A percentile compares a stretch with the other conserved stretches of the same genome.
These are phyloP conservation scores for Pneumocystis murina DNA, from an alignment of 1,139 yeast species.

Conservation along the genomic window DNA sequence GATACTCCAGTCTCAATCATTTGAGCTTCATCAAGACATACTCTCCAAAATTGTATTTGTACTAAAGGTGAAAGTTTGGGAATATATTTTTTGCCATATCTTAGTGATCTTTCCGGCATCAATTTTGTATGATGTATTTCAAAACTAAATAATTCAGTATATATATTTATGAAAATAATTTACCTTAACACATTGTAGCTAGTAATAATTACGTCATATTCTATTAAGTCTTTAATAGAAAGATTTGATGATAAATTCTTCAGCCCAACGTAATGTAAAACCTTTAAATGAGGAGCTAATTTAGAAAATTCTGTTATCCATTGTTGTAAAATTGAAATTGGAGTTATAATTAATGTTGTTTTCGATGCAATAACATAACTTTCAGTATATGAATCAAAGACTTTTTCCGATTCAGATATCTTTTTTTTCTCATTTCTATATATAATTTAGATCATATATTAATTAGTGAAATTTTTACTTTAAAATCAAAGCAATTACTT, in stretches of 20 bases:
- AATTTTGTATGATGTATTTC: constrained; percentile 50
- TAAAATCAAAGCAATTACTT: constrained; percentile 49
- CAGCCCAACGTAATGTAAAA: constrained; percentile 36
- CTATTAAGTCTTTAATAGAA: constrained; percentile 33
- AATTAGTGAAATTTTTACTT: constrained; percentile 34
- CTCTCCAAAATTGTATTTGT: constrained; percentile 76
- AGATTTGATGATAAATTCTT: constrained; percentile 20
- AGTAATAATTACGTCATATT: constrained; percentile 67
- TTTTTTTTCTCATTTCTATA: neutral
- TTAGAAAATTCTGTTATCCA: constrained; percentile 62
- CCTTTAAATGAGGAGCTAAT: constrained; percentile 43
- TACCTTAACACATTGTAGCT: constrained; percentile 55
- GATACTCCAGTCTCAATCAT: constrained; percentile 67
- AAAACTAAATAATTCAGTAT: constrained; percentile 10
- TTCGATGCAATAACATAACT: constrained; percentile 40
- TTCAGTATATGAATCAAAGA: constrained; percentile 32
- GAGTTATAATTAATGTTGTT: constrained; percentile 72
- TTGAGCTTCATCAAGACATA: constrained; percentile 84
- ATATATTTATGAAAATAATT: constrained; percentile 34
- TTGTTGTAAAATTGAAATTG: constrained; percentile 65
- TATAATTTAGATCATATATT: neutral
- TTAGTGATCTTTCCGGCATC: constrained; percentile 34
- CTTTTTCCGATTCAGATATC: constrained; percentile 4
- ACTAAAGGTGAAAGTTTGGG: constrained; percentile 55
- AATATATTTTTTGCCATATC: constrained; percentile 32